These are phyloP conservation scores for Voacanga thouarsii DNA, from an alignment of 257 asterid species.

Conservation along the genomic window DNA sequence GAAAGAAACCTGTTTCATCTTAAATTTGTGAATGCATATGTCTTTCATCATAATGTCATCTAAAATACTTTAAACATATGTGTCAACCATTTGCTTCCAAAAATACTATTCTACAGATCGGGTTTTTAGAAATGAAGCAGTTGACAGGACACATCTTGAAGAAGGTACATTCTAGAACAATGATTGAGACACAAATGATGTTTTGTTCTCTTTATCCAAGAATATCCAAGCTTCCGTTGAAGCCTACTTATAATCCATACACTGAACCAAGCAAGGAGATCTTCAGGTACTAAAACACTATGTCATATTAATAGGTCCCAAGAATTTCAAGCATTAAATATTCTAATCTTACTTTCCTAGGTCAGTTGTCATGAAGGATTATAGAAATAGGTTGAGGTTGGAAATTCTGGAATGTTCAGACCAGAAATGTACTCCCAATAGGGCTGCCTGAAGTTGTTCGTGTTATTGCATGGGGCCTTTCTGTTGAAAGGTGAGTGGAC, in stretches of 20 bases:
- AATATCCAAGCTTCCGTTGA: slow-evolving; percentile 88
- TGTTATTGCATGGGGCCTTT: slow-evolving; percentile 99
- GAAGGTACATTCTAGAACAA: not conserved
- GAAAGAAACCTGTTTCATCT: not conserved
- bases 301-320: not conserved
- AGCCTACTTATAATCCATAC: slow-evolving; percentile 95
- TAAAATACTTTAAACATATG: slow-evolving; percentile 18
- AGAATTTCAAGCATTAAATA: not conserved
- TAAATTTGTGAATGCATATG: not conserved
- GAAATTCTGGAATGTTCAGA: slow-evolving; percentile 99
- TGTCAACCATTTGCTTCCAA: slow-evolving; percentile 83
- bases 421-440: slow-evolving; percentile 98
- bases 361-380: slow-evolving; percentile 90
- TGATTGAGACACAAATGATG: not conserved
- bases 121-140: slow-evolving; percentile 97
- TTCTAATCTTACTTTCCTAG: slow-evolving; percentile 8
- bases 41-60: slow-evolving; percentile 11
- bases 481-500: slow-evolving; percentile 76
- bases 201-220: slow-evolving; percentile 37
- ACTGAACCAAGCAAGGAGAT: slow-evolving; percentile 99
- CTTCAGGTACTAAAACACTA: slow-evolving; percentile 56
- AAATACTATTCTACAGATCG: slow-evolving; percentile 93
- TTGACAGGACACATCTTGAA: slow-evolving; percentile 82
- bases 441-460: slow-evolving; percentile 95
- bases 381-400: slow-evolving; percentile 93